A percentile compares a stretch with the other conserved stretches of the same genome.
Conservation (phyloP, 768 basidiomycete species). For the Leccinum truebloodii region DNA sequence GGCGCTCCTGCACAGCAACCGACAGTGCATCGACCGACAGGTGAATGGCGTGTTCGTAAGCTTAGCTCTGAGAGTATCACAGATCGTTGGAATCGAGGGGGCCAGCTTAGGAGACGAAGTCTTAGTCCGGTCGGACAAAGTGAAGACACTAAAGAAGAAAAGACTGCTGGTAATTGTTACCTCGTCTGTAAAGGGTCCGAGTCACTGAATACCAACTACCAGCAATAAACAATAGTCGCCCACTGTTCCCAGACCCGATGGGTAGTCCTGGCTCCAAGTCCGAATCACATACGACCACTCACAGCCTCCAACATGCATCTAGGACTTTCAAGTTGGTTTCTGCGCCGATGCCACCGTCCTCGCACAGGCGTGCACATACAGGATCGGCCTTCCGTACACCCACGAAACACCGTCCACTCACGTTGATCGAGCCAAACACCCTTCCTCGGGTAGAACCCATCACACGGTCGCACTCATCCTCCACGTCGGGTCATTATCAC, state of each 20-base stretch:
- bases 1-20: constrained; percentile 47
- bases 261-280: not conserved
- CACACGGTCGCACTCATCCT: constrained; percentile 26
- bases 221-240: not conserved
- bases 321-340: constrained; percentile 4
- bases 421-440: constrained; percentile 26
- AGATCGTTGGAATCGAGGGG: constrained; percentile 34
- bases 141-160: constrained; percentile 15
- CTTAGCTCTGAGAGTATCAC: constrained; percentile 58
- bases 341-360: not conserved
- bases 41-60: constrained; percentile 58
- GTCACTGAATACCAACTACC: not conserved
- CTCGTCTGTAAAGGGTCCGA: not conserved
- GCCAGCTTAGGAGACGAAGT: constrained; percentile 27
- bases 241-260: constrained; percentile 1
- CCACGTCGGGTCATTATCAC: constrained; percentile 12
- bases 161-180: constrained; percentile 13
- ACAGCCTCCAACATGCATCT: not conserved
- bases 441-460: constrained; percentile 22
- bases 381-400: constrained; percentile 22
- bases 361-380: constrained; percentile 11
- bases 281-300: not conserved
- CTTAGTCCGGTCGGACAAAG: constrained; percentile 29
- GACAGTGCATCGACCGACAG: constrained; percentile 31
- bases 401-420: constrained; percentile 17